phyloP scores from a whole-genome alignment of 169 alveolate genomes.

The Cryptosporidium muris region DNA sequence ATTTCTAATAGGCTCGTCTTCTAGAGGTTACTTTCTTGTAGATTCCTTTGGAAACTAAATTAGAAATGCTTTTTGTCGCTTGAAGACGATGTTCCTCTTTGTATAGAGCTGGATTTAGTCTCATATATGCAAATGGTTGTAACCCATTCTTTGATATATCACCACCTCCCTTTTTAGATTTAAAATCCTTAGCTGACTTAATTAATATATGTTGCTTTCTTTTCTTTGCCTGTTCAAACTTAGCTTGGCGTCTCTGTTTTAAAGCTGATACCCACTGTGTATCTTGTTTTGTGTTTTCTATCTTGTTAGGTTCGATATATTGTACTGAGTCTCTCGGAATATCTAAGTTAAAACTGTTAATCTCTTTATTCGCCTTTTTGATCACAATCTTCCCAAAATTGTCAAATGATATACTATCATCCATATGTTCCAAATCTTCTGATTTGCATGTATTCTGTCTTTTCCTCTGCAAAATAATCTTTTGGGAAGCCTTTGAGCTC shows the following conservation, averaged over 20 bases:
- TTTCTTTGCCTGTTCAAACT: neutral
- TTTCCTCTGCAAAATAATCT: neutral
- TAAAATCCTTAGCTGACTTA: slow-evolving; percentile 36
- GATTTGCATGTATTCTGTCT: neutral
- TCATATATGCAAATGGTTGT: slow-evolving; percentile 61
- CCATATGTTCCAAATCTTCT: neutral
- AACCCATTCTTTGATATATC: slow-evolving; percentile 30
- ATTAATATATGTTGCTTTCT: slow-evolving; percentile 48
- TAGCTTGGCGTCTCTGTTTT: neutral
- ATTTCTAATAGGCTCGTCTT: neutral
- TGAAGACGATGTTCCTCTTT: slow-evolving; percentile 39
- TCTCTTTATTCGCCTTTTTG: neutral
- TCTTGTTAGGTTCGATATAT: neutral
- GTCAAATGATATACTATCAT: slow-evolving; percentile 33
- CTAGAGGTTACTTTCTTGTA: slow-evolving; percentile 4
- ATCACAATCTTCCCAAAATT: slow-evolving; percentile 4
- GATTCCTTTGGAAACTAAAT: slow-evolving; percentile 5
- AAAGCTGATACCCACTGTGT: neutral
- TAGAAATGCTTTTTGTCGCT: slow-evolving; percentile 35
- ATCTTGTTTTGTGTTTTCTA: neutral
- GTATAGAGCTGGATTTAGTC: slow-evolving; percentile 50
- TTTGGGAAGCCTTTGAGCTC: slow-evolving; percentile 46
- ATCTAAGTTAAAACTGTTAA: neutral
- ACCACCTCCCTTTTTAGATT: slow-evolving; percentile 26
- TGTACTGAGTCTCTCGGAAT: neutral